A percentile compares a stretch with the other conserved stretches of the same genome.
Evolutionary conservation across 2,329 filamentous ascomycete species (phyloP).

Genomic region (Ustulina deusta): DNA sequence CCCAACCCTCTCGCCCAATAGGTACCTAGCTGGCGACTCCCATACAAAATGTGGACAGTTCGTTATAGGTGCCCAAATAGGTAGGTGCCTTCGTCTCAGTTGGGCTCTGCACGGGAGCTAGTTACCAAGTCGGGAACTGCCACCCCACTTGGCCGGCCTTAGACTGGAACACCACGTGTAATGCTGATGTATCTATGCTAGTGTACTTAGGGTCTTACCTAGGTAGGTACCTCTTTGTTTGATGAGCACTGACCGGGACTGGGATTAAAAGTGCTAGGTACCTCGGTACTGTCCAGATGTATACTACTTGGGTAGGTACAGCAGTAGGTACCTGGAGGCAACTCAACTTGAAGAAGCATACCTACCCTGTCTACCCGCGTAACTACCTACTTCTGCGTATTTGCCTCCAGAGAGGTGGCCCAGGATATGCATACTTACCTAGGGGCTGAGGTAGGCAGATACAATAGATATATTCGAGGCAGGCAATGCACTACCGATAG

Average conservation of each 20-base stretch:
- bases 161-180: conserved; percentile 15
- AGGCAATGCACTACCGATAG: background rate
- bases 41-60: conserved; percentile 19
- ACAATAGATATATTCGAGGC: background rate
- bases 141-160: conserved; percentile 9
- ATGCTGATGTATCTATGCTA: background rate
- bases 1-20: background rate
- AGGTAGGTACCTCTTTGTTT: background rate
- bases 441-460: background rate
- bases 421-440: background rate
- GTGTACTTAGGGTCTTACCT: background rate
- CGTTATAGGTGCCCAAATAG: conserved; percentile 10
- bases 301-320: no score
- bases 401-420: no score
- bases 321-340: background rate
- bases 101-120: conserved; percentile 6
- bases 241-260: conserved; percentile 13
- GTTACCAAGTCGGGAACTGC: background rate
- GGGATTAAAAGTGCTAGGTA: background rate
- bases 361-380: background rate
- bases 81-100: conserved; percentile 11
- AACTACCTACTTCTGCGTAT: background rate
- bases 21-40: background rate
- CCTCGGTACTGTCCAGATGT: no score
- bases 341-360: background rate